Evolutionary conservation across 148 eudicot species (phyloP), one percentile per base, ranked within the genome.

Genomic region (Bassia scoparia): DNA sequence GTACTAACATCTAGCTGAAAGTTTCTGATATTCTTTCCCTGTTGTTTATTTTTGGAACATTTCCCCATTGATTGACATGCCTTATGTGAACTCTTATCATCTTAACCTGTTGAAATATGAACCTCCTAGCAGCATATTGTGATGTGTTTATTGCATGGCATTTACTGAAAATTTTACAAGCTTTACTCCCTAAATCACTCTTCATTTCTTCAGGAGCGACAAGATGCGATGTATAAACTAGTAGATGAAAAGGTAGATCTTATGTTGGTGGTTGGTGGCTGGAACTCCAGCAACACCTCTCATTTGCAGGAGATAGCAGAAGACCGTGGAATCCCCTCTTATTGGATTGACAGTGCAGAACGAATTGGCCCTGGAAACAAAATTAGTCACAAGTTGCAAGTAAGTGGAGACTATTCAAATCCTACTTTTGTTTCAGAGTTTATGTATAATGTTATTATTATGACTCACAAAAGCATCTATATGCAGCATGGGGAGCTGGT

Each of bases 231-330:
- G 92, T 89, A 90, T 67, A 92, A 96, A 83, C 83, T 96, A 89
- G 99, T 90, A 48, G 92, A 90, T 71, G 79, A 92, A 67, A 67
- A 86, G 21, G 5, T 90, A 48, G 97, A 96, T 76, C 96, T 96
- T 56, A 90, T 96, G 87, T 78, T 96, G 76, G 99, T 96, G 37
- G 82, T 96, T 37, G 99, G 99, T 29, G 99, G 99, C 37, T 96
- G 97, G 97, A 96, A 96, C 83, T 96, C 99, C 14, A 90, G 96
- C 87, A 96, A 96, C 86, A 96, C 99, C 55, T 90, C 97, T 23
- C 97, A 92, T 84, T 77, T 96, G 59, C 96, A 87, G 84, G 99
- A 92, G 83, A 96, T 96, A 80, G 85, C 97, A 29, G 99, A 96
- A 81, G 92, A 86, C 0, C 94, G 90, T 55, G 94, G 93, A 52